Conservation (phyloP, 2,329 filamentous ascomycete genomes). For the Fonsecaea multimorphosa region DNA sequence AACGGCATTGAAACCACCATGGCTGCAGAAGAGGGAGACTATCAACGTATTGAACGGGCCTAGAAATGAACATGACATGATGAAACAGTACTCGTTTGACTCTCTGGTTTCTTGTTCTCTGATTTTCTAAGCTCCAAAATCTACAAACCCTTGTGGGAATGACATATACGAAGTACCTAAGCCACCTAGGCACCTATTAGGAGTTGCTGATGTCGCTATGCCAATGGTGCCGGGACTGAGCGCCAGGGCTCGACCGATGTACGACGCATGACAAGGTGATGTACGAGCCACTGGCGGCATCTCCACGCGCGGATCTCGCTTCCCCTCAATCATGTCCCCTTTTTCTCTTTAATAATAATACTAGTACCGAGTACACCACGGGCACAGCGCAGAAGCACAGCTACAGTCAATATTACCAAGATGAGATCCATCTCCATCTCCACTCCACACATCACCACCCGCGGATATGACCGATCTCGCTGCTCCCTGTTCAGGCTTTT, state of each 20-base stretch:
- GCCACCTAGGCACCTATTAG: too few relatives aligned
- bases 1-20: neutral
- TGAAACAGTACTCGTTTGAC: neutral
- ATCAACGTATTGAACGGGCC: neutral
- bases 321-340: neutral
- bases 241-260: neutral
- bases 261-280: neutral
- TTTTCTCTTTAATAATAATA: neutral
- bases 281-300: neutral
- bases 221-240: neutral
- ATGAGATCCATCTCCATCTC: neutral
- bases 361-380: too few relatives aligned
- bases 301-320: neutral
- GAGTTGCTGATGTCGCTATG: too few relatives aligned
- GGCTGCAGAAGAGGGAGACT: neutral
- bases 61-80: slow-evolving; percentile 2
- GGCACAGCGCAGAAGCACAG: neutral
- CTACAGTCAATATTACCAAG: neutral
- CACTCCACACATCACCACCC: neutral
- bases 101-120: neutral
- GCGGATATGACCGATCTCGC: neutral
- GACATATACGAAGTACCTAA: too few relatives aligned
- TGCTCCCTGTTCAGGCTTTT: neutral
- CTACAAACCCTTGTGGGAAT: neutral
- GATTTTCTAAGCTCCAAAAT: neutral